A percentile compares a stretch with the other conserved stretches of the same genome.
These are phyloP conservation scores for Trichosporon sp. DNA, from an alignment of 1,284 basidiomycete genomes.

Conservation along the genomic window DNA sequence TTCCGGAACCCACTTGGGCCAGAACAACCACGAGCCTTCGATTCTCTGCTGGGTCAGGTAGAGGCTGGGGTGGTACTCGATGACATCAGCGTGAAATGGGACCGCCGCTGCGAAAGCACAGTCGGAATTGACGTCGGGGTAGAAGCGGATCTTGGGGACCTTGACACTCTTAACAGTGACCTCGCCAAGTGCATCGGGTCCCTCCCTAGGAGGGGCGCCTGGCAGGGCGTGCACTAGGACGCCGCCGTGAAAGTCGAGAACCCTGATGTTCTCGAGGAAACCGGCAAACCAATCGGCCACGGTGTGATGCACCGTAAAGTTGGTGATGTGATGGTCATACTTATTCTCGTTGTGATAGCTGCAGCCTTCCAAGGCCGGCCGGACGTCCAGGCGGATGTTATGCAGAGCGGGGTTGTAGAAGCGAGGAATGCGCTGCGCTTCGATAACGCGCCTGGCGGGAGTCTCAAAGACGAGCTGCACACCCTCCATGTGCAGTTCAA, in stretches of 20 bases:
- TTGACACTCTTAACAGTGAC: not conserved
- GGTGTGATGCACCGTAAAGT: not conserved
- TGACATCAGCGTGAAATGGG: not conserved
- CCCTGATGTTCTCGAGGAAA: not conserved
- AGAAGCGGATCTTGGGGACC: not conserved
- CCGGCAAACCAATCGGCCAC: constrained; percentile 1
- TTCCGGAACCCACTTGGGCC: not conserved
- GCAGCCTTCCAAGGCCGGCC: not conserved
- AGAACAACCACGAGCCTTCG: not conserved
- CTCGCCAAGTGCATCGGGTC: not conserved
- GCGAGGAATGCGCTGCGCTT: not conserved
- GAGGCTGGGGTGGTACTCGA: not conserved
- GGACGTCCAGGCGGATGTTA: not conserved
- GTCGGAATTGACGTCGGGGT: not conserved
- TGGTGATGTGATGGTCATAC: not conserved
- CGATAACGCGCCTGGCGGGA: not conserved
- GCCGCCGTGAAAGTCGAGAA: constrained; percentile 8
- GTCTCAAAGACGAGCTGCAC: not conserved
- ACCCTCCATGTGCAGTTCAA: not conserved
- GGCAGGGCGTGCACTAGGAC: not conserved
- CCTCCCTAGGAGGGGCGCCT: not conserved
- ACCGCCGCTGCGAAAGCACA: not conserved
- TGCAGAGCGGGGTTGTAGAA: not conserved
- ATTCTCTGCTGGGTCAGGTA: not conserved
- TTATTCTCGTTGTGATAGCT: not conserved